Evolutionary conservation across 345 rosid genomes (phyloP).

Genomic region (Linum trigynum): DNA sequence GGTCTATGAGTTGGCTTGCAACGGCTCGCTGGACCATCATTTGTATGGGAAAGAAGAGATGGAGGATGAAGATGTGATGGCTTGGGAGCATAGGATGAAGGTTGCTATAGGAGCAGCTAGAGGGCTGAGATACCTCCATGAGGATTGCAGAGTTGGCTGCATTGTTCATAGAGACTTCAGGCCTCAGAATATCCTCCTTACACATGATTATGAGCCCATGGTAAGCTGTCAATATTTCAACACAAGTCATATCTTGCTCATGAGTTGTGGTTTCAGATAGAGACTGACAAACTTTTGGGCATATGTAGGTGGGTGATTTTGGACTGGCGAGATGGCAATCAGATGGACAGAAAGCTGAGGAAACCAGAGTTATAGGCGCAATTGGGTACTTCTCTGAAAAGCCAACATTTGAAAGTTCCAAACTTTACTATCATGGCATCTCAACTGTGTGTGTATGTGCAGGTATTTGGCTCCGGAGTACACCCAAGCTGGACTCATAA

Average conservation of each 20-base stretch:
- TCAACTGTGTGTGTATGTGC: not conserved
- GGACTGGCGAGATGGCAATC: constrained; percentile 62
- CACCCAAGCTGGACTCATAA: constrained; percentile 30
- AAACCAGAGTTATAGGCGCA: constrained; percentile 43
- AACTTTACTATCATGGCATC: not conserved
- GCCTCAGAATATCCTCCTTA: constrained; percentile 55
- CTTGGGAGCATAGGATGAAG: constrained; percentile 36
- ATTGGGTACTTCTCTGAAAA: constrained; percentile 32
- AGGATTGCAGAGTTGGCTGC: constrained; percentile 68
- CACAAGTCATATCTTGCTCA: not conserved
- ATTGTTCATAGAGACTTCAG: constrained; percentile 60
- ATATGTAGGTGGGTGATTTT: constrained; percentile 51
- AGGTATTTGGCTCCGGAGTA: constrained; percentile 44
- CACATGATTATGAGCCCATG: constrained; percentile 62
- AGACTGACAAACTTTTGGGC: not conserved
- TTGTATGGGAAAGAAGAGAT: constrained; percentile 33
- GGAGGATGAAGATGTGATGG: constrained; percentile 30
- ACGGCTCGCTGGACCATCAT: constrained; percentile 55
- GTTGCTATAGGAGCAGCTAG: constrained; percentile 61
- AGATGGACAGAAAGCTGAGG: constrained; percentile 48
- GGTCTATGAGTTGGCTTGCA: constrained; percentile 56
- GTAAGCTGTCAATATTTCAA: constrained; percentile 18
- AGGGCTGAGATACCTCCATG: constrained; percentile 64
- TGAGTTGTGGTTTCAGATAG: not conserved
- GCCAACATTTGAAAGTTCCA: not conserved